Base-by-base conservation (phyloP, 306 rosid genomes). In the Abrus pulchellus region DNA sequence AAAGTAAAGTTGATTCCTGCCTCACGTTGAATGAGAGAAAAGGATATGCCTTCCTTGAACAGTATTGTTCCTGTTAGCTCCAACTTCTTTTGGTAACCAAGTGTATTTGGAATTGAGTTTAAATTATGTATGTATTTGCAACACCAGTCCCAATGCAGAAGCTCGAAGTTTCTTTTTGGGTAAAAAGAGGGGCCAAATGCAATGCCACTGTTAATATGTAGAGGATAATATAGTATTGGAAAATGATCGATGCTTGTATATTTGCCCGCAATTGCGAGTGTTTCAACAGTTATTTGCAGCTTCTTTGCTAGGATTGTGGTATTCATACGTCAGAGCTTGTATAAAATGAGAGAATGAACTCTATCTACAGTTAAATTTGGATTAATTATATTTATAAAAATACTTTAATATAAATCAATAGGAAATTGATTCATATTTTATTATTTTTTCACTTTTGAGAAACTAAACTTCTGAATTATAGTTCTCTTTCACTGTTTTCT, bases 1-100 rank as follows among this genome's bases (percentile, higher is more conserved):
- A 67, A 82, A 64, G 62, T 77, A 88, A 88, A 88, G 87, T 7
- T 60, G 87, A 84, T 85, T 84, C 91, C 84, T 74, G 50, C 92
- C 83, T 83, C 83, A 80, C 76, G 86, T 75, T 87, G 67, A 67
- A 83, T 79, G 80, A 74, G 85, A 86, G 77, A 86, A 83, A 65
- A 48, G 86, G 84, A 86, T 74, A 75, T 62, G 85, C 90, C 78
- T 89, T 90, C 65, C 85, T 76, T 78, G 72, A 75, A 41, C 69
- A 44, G 66, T 59, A 36, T 55, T 55, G 14, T 64, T 83, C 77
- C 84, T 78, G 72, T 68, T 86, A 77, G 57, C 75, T 85, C 75
- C 83, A 75, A 77, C 80, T 55, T 82, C 81, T 85, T 62, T 75
- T 47, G 59, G 87, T 68, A 72, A 74, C 74, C 74, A 33, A n/a